These are phyloP conservation scores for Anisodus tanguticus DNA, from an alignment of 257 asterid species.

Conservation along the genomic window DNA sequence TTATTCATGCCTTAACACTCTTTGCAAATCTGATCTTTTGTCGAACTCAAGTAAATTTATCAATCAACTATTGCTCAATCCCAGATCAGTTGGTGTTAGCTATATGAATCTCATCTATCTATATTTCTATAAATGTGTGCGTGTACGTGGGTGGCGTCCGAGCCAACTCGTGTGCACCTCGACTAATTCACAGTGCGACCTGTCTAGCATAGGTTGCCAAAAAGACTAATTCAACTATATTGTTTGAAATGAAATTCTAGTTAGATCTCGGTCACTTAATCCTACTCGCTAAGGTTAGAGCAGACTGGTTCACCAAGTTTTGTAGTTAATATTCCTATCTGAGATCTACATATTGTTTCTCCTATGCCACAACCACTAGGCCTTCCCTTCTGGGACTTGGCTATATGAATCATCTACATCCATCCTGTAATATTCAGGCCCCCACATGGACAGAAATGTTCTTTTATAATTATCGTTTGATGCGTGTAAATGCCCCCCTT, in stretches of 20 bases:
- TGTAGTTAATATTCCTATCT: neutral
- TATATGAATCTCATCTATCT: neutral
- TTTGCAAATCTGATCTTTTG: neutral
- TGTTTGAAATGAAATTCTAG: neutral
- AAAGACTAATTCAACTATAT: neutral
- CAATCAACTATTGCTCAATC: neutral
- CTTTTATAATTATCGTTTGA: neutral
- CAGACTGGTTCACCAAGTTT: neutral
- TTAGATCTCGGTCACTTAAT: neutral
- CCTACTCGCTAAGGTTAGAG: neutral
- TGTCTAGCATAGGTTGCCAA: neutral
- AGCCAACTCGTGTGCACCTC: neutral
- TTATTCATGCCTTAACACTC: conserved; percentile 8
- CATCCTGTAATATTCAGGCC: neutral
- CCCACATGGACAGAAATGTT: neutral
- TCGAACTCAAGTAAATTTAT: conserved; percentile 12
- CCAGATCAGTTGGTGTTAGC: neutral
- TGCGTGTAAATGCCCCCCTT: neutral
- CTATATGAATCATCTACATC: neutral
- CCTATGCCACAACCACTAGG: neutral
- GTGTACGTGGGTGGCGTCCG: neutral
- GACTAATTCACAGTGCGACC: neutral
- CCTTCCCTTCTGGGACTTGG: neutral
- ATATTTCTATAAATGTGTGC: neutral
- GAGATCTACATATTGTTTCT: conserved; percentile 10